phyloP scores from a whole-genome alignment of 1,284 basidiomycete species.

The Phaffia rhodozyma region DNA sequence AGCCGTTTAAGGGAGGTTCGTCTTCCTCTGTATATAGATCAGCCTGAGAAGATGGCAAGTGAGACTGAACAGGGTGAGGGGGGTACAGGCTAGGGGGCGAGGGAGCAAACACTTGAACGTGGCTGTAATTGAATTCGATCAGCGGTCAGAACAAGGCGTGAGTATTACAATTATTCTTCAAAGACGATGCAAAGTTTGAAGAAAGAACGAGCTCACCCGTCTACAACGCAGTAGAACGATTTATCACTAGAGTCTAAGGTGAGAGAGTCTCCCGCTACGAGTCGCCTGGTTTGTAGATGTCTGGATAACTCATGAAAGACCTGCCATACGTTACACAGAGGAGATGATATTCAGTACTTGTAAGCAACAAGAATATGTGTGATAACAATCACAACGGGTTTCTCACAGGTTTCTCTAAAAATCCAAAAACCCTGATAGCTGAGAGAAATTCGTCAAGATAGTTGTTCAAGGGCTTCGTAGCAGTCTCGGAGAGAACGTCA shows the following conservation, averaged over 20 bases:
- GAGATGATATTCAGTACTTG: neutral
- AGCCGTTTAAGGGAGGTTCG: constrained; percentile 64
- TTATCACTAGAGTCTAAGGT: constrained; percentile 76
- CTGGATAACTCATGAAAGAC: constrained; percentile 89
- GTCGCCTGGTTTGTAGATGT: constrained; percentile 76
- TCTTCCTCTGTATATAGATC: constrained; percentile 54
- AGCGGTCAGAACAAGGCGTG: neutral
- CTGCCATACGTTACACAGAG: constrained; percentile 32
- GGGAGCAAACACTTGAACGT: constrained; percentile 67
- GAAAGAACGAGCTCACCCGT: constrained; percentile 51
- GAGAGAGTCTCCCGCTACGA: constrained; percentile 82
- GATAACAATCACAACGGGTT: neutral
- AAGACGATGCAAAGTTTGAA: constrained; percentile 6
- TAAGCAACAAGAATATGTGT: no score
- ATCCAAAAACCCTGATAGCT: constrained; percentile 88
- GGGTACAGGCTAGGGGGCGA: constrained; percentile 19
- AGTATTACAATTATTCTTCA: neutral
- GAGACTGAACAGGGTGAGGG: neutral
- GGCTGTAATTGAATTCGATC: constrained; percentile 18
- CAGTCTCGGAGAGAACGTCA: constrained; percentile 68
- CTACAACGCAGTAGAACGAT: constrained; percentile 91
- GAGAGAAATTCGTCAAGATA: constrained; percentile 91
- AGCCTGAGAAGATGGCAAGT: neutral
- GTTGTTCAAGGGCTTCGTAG: constrained; percentile 67
- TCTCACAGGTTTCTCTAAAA: constrained; percentile 80